Conservation (phyloP, 805 yeast genomes). For the Saturnispora ahearnii region DNA sequence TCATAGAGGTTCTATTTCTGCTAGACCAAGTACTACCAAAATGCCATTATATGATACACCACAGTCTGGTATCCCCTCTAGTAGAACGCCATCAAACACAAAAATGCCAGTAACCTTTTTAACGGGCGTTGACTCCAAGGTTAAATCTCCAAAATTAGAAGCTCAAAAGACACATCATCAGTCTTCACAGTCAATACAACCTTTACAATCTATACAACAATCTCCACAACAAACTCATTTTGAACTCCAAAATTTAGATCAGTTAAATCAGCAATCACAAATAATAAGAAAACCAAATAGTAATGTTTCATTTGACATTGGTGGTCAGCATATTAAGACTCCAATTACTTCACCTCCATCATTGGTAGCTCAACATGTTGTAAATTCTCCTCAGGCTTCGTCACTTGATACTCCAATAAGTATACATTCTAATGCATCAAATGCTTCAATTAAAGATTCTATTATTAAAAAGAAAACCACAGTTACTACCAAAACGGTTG, state of each 20-base stretch:
- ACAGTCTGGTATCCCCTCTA: constrained; percentile 21
- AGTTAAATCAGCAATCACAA: background rate
- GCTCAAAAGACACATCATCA: background rate
- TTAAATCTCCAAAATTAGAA: constrained; percentile 3
- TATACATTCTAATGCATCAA: constrained; percentile 7
- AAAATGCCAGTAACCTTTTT: constrained; percentile 5
- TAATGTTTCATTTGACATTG: constrained; percentile 5
- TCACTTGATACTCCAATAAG: constrained; percentile 7
- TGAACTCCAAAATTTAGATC: background rate
- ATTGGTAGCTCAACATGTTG: background rate
- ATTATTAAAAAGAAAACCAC: constrained; percentile 23
- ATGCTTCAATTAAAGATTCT: constrained; percentile 2
- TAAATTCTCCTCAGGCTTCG: constrained; percentile 8
- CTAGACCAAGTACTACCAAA: constrained; percentile 38
- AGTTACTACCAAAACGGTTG: constrained; percentile 39
- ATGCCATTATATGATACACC: constrained; percentile 19
- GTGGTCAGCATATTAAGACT: background rate
- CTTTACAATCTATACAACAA: background rate
- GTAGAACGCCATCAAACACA: constrained; percentile 22
- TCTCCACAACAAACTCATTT: background rate
- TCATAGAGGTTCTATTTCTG: constrained; percentile 51
- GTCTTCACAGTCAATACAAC: background rate
- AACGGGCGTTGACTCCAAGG: background rate
- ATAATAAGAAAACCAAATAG: background rate
- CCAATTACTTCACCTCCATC: constrained; percentile 7